Base-by-base conservation (phyloP, 305 asterid species). In the Withania somnifera region DNA sequence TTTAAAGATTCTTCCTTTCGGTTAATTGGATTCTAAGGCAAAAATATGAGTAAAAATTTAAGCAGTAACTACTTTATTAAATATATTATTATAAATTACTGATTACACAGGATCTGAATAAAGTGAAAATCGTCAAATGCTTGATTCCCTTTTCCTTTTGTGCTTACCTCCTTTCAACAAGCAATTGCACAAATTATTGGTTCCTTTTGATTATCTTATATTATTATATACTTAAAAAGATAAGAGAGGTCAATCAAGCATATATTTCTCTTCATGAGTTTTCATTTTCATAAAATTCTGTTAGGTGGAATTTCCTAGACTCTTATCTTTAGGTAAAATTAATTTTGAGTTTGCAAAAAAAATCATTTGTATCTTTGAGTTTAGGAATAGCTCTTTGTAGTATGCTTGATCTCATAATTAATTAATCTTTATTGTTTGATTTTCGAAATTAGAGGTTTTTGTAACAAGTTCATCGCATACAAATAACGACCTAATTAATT, bases 111-210 rank as follows among this genome's bases (percentile, higher is more conserved):
- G 7, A 81, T 76, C 64, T 54, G 2, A 24, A 32, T 54, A 84
- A 85, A 87, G 86, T 77, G 83, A 84, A 68, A 58, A 81, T 77
- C 64, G 77, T 71, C 64, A 80, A 87, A 82, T 78, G 83, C 36
- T 82, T 82, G 90, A 85, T 87, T 87, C 90, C 84, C 89, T 79
- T 87, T 84, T 77, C 50, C 30, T 82, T 81, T 58, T 75, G 61
- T 69, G 50, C 79, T 84, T 69, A 32, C 76, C 75, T 77, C 78
- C 26, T 66, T 67, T 38, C 76, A 32, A 57, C 50, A 24, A 68
- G 73, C 20, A 67, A 54, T 38, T 77, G 30, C 45, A 45, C 57
- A 60, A 79, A 63, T 63, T 32, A 57, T 40, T 63, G 71, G 53
- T 67, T 13, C 24, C 64, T 66, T 83, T 66, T 36, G 54, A 9